Evolutionary conservation across 441 rosid genomes (phyloP), one percentile per base, ranked within the genome.

Genomic region (Eutrema salsugineum): DNA sequence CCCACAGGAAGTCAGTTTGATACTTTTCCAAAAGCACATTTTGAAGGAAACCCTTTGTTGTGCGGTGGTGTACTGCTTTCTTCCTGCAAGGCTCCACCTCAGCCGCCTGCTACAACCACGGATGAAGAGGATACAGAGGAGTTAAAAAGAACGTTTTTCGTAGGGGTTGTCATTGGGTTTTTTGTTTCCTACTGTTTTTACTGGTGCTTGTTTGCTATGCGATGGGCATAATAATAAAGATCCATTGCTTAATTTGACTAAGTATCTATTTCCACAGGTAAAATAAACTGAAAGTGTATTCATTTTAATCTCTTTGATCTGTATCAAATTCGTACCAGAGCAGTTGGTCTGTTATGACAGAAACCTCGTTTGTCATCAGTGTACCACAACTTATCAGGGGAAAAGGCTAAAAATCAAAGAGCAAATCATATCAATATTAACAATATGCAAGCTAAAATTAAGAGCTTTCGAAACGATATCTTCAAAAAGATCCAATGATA

Each of bases 1-100:
- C 97, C 97, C 10, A 67, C 84, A 8, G 88, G 93, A 30, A 80
- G 89, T 59, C 96, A 90, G 81, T 90, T 89, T 66, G 90, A 87
- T 65, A 87, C 90, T 43, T 89, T 83, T 70, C 70, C 82, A 3
- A 54, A 42, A 78, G 11, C 75, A 50, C 72, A 75, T 73, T 85
- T 68, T 77, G 76, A 72, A 22, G 93, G 97, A 62, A 91, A 91
- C 63, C 84, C 85, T 0, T 83, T 79, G 58, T 75, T 91, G 76
- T 91, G 90, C 27, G 89, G 95, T 63, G 16, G 57, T 35, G 59
- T 69, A 33, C 71, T 83, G 38, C 76, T 71, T 50, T 81, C 71
- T 64, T 53, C 78, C 48, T 87, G 89, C 70, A 30, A 5, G 0
- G 28, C 0, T 68, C 30, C 82, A 39, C 50, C 79, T 10, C 72